phyloP scores from a whole-genome alignment of 73 alveolate species.

The Paramecium primaurelia region DNA sequence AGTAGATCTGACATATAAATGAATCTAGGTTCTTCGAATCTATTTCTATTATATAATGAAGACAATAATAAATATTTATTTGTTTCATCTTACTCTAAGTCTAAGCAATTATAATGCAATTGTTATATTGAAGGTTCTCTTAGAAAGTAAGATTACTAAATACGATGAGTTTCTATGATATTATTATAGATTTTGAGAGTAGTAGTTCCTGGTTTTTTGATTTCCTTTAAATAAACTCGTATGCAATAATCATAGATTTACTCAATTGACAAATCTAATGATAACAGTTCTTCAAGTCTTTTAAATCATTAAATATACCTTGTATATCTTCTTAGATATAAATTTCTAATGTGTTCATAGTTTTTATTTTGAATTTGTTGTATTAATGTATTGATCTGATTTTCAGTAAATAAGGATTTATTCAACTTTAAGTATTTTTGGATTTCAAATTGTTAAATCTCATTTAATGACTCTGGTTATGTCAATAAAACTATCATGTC shows the following conservation, averaged over 20 bases:
- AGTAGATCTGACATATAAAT: neutral
- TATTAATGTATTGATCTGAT: neutral
- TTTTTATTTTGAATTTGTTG: neutral
- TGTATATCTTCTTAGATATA: neutral
- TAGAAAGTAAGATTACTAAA: neutral
- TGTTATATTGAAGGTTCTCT: neutral
- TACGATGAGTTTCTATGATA: neutral
- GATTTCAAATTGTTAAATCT: neutral
- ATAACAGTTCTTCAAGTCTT: neutral
- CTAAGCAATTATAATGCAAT: neutral
- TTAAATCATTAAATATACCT: neutral
- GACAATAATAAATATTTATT: neutral
- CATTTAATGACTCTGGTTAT: neutral
- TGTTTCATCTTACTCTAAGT: neutral
- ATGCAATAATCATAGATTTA: neutral
- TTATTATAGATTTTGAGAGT: neutral
- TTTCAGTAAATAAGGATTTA: neutral
- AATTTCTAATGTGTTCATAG: neutral
- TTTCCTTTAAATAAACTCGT: neutral
- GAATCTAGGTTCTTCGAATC: neutral
- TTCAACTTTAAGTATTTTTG: neutral
- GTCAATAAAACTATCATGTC: constrained; percentile 13
- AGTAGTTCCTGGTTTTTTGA: neutral
- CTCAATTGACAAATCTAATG: neutral
- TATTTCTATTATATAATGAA: neutral